Conservation (phyloP, 2,329 filamentous ascomycete genomes). For the Phaeosphaeria sp. region DNA sequence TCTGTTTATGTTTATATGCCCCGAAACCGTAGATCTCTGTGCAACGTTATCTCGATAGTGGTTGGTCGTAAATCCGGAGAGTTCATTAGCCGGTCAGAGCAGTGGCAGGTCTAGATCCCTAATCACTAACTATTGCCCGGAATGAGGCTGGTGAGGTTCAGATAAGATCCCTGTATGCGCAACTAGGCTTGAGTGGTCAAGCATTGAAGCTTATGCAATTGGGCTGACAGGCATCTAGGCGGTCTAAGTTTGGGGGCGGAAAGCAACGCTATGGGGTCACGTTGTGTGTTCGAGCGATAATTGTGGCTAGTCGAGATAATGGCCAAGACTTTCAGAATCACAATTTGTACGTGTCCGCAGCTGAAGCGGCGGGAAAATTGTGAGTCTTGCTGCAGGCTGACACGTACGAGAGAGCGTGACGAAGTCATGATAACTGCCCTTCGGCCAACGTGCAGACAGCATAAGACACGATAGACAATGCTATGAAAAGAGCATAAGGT, state of each 20-base stretch:
- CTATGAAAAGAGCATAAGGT: no score
- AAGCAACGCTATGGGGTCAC: background rate
- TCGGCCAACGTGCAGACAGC: no score
- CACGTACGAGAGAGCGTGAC: background rate
- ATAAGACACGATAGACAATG: background rate
- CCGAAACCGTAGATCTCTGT: slow-evolving; percentile 20
- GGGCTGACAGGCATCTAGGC: slow-evolving; percentile 25
- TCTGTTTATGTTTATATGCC: slow-evolving; percentile 11
- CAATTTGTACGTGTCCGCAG: background rate
- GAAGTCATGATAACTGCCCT: background rate
- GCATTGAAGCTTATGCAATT: slow-evolving; percentile 21
- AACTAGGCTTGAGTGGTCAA: slow-evolving; percentile 24
- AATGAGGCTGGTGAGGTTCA: slow-evolving; percentile 4
- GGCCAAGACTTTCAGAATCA: background rate
- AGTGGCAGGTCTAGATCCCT: background rate
- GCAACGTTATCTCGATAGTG: slow-evolving; percentile 13
- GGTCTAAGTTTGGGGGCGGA: background rate
- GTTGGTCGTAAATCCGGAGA: slow-evolving; percentile 11
- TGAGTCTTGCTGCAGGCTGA: background rate
- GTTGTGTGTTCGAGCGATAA: background rate
- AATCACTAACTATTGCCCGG: slow-evolving; percentile 2
- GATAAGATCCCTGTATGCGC: slow-evolving; percentile 2
- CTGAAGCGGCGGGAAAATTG: background rate
- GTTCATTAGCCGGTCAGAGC: slow-evolving; percentile 9
- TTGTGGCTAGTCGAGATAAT: background rate